Evolutionary conservation across 2,329 filamentous ascomycete genomes (phyloP).

Genomic region (Colletotrichum australisinense): DNA sequence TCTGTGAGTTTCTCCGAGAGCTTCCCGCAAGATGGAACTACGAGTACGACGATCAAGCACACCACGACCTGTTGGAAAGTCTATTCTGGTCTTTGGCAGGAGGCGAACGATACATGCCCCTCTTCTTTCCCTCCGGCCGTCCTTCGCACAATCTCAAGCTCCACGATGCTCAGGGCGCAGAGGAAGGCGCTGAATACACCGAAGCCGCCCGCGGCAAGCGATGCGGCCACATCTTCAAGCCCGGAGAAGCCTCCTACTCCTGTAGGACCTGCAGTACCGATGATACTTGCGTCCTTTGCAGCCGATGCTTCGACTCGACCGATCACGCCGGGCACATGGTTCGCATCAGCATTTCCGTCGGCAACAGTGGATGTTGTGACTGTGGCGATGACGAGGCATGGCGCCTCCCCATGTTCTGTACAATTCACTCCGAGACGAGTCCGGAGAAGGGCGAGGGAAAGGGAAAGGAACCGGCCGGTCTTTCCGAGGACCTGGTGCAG

Average conservation of each 20-base stretch:
- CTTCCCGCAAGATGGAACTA: constrained; percentile 80
- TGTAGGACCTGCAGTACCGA: constrained; percentile 96
- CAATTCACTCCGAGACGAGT: constrained; percentile 84
- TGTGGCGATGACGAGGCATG: constrained; percentile 97
- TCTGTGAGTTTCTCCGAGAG: constrained; percentile 84
- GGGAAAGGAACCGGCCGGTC: constrained; percentile 64
- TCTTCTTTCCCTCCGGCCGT: constrained; percentile 85
- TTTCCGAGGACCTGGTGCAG: constrained; percentile 81
- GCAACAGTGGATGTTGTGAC: constrained; percentile 96
- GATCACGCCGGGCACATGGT: constrained; percentile 96
- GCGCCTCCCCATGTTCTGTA: constrained; percentile 88
- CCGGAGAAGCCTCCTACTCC: constrained; percentile 91
- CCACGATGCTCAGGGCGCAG: constrained; percentile 87
- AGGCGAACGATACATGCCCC: constrained; percentile 77
- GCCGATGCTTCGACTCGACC: constrained; percentile 92
- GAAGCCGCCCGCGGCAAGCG: constrained; percentile 91
- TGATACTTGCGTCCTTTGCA: constrained; percentile 95
- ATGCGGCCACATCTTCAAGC: constrained; percentile 97
- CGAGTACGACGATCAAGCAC: constrained; percentile 79
- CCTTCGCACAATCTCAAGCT: constrained; percentile 78
- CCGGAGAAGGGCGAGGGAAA: constrained; percentile 67
- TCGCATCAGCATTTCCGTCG: constrained; percentile 85
- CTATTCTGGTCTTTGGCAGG: constrained; percentile 91
- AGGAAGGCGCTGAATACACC: constrained; percentile 94
- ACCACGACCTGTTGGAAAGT: constrained; percentile 77